Percentiles rank a stretch among this genome's conserved stretches.
These are phyloP conservation scores for Juglanconis oblonga DNA, from an alignment of 2,329 filamentous ascomycete species.

Conservation along the genomic window DNA sequence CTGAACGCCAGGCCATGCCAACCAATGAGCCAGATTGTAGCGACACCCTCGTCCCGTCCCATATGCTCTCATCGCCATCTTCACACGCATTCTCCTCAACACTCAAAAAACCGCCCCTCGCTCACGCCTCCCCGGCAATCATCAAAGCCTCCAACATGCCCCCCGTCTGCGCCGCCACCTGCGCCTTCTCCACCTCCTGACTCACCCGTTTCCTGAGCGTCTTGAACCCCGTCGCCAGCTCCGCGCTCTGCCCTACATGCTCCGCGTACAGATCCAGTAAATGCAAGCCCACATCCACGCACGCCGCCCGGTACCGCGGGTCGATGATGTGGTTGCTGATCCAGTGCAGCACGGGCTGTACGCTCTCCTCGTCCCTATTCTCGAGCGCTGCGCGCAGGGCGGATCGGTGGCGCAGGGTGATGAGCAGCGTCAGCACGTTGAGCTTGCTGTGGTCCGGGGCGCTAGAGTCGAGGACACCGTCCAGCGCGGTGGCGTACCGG, in stretches of 20 bases:
- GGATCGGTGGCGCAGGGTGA: slow-evolving; percentile 81
- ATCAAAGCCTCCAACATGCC: slow-evolving; percentile 81
- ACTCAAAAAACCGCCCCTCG: too few relatives aligned
- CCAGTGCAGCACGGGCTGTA: slow-evolving; percentile 84
- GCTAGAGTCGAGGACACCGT: slow-evolving; percentile 65
- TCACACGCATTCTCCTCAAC: background rate
- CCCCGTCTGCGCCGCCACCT: slow-evolving; percentile 75
- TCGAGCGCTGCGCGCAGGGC: slow-evolving; percentile 78
- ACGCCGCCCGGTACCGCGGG: slow-evolving; percentile 75
- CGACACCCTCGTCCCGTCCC: background rate
- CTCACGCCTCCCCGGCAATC: slow-evolving; percentile 31
- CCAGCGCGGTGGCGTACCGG: slow-evolving; percentile 73
- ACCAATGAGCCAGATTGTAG: background rate
- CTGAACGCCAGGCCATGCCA: slow-evolving; percentile 18
- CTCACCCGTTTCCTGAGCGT: slow-evolving; percentile 68
- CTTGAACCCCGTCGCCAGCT: slow-evolving; percentile 69
- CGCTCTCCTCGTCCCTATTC: slow-evolving; percentile 73
- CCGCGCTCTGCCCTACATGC: slow-evolving; percentile 69
- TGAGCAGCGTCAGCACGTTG: slow-evolving; percentile 71
- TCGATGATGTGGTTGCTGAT: slow-evolving; percentile 76
- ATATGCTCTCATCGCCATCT: background rate
- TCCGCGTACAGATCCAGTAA: slow-evolving; percentile 85
- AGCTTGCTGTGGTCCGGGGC: slow-evolving; percentile 55
- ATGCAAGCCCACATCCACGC: slow-evolving; percentile 78
- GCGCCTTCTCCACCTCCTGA: slow-evolving; percentile 76